phyloP scores from a whole-genome alignment of 768 basidiomycete genomes.

The Rhodosporidiobolus sp. region DNA sequence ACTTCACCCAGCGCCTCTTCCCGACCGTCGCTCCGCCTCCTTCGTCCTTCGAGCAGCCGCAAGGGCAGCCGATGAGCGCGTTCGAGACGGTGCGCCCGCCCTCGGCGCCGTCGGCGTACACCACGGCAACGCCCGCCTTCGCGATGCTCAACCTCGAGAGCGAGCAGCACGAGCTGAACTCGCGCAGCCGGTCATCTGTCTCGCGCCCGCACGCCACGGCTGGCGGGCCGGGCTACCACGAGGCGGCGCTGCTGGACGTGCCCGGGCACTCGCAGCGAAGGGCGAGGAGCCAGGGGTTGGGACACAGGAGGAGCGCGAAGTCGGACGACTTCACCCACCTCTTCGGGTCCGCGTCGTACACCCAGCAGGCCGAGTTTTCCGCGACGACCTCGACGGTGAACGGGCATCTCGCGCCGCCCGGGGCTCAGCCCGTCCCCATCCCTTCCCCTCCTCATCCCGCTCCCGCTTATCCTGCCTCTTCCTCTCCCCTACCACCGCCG shows the following conservation, averaged over 20 bases:
- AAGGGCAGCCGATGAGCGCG: neutral
- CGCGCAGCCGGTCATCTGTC: neutral
- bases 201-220: neutral
- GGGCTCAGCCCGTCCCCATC: neutral
- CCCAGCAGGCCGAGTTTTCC: neutral
- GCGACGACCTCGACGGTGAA: neutral
- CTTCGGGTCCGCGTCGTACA: neutral
- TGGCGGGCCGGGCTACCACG: conserved; percentile 11
- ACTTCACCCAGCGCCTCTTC: neutral
- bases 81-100: neutral
- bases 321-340: conserved; percentile 35
- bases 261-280: neutral
- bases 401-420: conserved; percentile 4
- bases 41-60: no score
- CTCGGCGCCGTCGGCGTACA: neutral
- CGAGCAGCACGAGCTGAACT: conserved; percentile 4
- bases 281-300: conserved; percentile 17
- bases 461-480: neutral
- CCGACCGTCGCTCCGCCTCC: neutral
- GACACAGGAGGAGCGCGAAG: conserved; percentile 17
- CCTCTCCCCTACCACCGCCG: neutral
- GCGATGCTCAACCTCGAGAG: neutral
- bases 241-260: conserved; percentile 20
- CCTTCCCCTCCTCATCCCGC: neutral
- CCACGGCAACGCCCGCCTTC: neutral